phyloP scores from a whole-genome alignment of 805 yeast genomes.

The Lachancea meyersii region DNA sequence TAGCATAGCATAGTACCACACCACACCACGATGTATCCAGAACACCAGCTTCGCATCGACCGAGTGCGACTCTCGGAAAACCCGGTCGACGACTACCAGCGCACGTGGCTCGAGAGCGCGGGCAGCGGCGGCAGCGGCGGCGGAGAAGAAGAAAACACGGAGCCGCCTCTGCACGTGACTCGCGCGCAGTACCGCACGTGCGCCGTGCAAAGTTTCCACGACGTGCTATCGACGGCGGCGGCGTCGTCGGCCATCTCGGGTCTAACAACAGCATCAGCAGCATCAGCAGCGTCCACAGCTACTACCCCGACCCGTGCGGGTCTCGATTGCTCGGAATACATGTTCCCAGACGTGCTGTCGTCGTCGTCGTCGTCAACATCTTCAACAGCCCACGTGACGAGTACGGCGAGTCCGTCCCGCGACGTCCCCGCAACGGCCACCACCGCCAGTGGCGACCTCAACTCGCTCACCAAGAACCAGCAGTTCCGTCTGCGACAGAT shows the following conservation, averaged over 20 bases:
- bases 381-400: background rate
- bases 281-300: background rate
- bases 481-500: constrained; percentile 28
- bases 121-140: no score
- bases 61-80: constrained; percentile 16
- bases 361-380: background rate
- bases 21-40: constrained; percentile 10
- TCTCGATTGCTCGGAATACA: constrained; percentile 28
- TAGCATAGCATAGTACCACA: no score
- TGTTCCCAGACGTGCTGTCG: constrained; percentile 21
- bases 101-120: constrained; percentile 18
- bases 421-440: no score
- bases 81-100: constrained; percentile 31
- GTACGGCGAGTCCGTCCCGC: no score
- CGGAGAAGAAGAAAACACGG: no score
- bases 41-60: constrained; percentile 14
- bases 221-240: constrained; percentile 4
- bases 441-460: constrained; percentile 9
- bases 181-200: constrained; percentile 8
- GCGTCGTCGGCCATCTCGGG: background rate
- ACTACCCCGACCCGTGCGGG: constrained; percentile 16
- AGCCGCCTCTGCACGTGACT: constrained; percentile 4
- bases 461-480: constrained; percentile 27
- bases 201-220: constrained; percentile 11
- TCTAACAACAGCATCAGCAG: background rate